phyloP scores from a whole-genome alignment of 768 basidiomycete genomes.

The Boletus coccyginus region DNA sequence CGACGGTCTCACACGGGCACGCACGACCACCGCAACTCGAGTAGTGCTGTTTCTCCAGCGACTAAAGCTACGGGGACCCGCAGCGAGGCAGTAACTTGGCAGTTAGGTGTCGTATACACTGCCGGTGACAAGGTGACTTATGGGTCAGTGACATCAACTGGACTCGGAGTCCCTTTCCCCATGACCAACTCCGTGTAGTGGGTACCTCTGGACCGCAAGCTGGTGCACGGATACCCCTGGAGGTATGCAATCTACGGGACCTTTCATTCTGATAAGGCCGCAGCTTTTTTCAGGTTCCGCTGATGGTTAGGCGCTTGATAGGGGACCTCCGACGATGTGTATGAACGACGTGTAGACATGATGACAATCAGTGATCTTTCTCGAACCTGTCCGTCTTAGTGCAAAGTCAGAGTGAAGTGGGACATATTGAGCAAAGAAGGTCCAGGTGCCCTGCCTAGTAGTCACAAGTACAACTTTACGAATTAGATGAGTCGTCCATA shows the following conservation, averaged over 20 bases:
- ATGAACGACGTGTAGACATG: not conserved
- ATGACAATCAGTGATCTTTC: not conserved
- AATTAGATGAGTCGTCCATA: not conserved
- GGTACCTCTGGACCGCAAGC: conserved; percentile 47
- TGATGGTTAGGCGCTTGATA: conserved; percentile 57
- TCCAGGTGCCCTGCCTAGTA: not conserved
- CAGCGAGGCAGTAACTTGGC: conserved; percentile 49
- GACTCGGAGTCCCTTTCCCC: not conserved
- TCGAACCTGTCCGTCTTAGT: not conserved
- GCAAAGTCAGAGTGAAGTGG: not conserved
- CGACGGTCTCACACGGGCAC: not conserved
- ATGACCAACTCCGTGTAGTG: conserved; percentile 7
- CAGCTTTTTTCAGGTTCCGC: conserved; percentile 37
- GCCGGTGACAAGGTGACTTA: conserved; percentile 52
- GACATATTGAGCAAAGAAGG: not conserved
- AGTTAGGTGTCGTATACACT: conserved; percentile 42
- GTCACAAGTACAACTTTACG: not conserved
- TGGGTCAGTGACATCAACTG: conserved; percentile 36
- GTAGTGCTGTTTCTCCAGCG: conserved; percentile 11
- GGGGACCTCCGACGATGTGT: conserved; percentile 16
- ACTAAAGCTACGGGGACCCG: conserved; percentile 38
- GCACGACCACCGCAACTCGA: conserved; percentile 8
- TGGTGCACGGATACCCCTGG: conserved; percentile 62
- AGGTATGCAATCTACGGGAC: conserved; percentile 22
- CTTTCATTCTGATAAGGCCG: not conserved